phyloP scores from a whole-genome alignment of 1,284 basidiomycete genomes.

The Malassezia slooffiae region DNA sequence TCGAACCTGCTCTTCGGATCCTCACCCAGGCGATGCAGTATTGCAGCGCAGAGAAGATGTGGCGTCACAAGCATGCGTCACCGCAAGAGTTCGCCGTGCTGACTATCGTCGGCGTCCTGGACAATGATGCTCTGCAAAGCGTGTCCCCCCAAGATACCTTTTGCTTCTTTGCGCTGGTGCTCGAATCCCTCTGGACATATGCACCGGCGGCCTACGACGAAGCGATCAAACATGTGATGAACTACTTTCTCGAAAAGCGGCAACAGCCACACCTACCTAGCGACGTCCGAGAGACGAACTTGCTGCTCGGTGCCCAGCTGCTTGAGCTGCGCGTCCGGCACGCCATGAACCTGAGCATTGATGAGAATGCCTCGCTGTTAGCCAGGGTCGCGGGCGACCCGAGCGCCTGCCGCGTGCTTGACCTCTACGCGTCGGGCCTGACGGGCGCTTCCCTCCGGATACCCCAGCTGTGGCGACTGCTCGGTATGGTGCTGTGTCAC shows the following conservation, averaged over 20 bases:
- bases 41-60: too few relatives aligned
- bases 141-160: constrained; percentile 16
- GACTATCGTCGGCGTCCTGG: constrained; percentile 29
- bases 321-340: constrained; percentile 14
- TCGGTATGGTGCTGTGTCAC: constrained; percentile 7
- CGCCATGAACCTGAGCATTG: constrained; percentile 21
- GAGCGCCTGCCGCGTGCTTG: constrained; percentile 23
- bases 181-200: constrained; percentile 19
- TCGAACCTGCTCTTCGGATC: too few relatives aligned
- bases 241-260: constrained; percentile 36
- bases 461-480: constrained; percentile 3
- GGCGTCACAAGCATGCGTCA: too few relatives aligned
- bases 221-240: constrained; percentile 29
- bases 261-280: constrained; percentile 27
- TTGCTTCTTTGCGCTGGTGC: constrained; percentile 24
- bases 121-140: constrained; percentile 20
- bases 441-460: constrained; percentile 22
- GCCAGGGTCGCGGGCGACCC: constrained; percentile 19
- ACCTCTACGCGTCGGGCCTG: constrained; percentile 29
- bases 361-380: constrained; percentile 3
- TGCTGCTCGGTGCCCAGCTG: constrained; percentile 2
- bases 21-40: too few relatives aligned
- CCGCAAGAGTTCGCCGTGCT: constrained; percentile 28
- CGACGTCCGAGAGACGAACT: background rate
- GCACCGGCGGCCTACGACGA: constrained; percentile 22